Percentiles rank a stretch among this genome's conserved stretches.
phyloP scores from a whole-genome alignment of 495 filamentous ascomycete genomes.

The Evansstolkia leycettana region DNA sequence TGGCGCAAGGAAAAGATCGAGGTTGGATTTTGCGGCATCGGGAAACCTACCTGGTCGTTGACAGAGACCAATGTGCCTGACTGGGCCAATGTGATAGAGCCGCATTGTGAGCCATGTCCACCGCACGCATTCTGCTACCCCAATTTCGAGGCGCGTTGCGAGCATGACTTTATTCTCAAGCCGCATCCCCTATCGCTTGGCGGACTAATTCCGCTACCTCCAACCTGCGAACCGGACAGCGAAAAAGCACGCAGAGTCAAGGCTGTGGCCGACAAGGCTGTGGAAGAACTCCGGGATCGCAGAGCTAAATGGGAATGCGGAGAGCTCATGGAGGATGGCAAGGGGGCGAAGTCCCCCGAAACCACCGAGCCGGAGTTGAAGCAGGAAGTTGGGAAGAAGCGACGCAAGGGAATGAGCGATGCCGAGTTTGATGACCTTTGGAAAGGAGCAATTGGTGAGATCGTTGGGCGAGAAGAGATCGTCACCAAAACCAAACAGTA shows the following conservation, averaged over 20 bases:
- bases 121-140: constrained; percentile 80
- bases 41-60: constrained; percentile 45
- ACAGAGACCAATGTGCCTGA: constrained; percentile 47
- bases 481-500: constrained; percentile 60
- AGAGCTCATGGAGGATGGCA: constrained; percentile 52
- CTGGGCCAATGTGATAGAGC: constrained; percentile 56
- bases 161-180: constrained; percentile 75
- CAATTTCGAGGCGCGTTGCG: constrained; percentile 64
- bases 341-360: constrained; percentile 43
- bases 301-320: constrained; percentile 87
- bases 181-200: constrained; percentile 73
- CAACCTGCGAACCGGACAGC: constrained; percentile 90
- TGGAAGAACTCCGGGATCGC: constrained; percentile 77
- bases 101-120: constrained; percentile 84
- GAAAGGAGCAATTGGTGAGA: constrained; percentile 75
- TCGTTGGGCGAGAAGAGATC: constrained; percentile 72
- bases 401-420: constrained; percentile 66
- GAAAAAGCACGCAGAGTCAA: constrained; percentile 81
- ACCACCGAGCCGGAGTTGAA: constrained; percentile 70
- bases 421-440: constrained; percentile 89
- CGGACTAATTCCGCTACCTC: constrained; percentile 72
- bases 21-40: constrained; percentile 89
- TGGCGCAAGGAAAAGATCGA: constrained; percentile 91
- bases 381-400: constrained; percentile 55
- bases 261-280: constrained; percentile 73